A percentile compares a stretch with the other conserved stretches of the same genome.
Conservation (phyloP, 2,329 filamentous ascomycete species). For the Mycosphaerella sp. region DNA sequence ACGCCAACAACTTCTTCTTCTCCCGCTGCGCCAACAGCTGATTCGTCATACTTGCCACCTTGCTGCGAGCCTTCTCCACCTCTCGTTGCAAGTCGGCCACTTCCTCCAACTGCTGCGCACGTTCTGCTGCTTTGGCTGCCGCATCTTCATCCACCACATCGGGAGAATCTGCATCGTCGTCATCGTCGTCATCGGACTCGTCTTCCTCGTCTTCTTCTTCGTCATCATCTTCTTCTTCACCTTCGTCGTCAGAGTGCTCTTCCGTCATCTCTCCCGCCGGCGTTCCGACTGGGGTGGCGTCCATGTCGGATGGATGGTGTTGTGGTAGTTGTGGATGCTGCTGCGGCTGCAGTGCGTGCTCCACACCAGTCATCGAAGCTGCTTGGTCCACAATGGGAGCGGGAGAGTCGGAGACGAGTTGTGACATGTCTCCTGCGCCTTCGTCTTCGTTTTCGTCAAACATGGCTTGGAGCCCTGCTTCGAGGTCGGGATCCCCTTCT, state of each 20-base stretch:
- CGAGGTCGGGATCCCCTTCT: conserved; percentile 33
- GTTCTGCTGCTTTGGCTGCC: conserved; percentile 42
- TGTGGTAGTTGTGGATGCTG: too few relatives aligned
- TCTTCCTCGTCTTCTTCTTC: conserved; percentile 33
- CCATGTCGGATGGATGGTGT: conserved; percentile 7
- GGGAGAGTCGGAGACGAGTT: conserved; percentile 25
- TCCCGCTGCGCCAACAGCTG: conserved; percentile 47
- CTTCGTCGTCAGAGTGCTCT: conserved; percentile 32
- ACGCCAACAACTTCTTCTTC: conserved; percentile 43
- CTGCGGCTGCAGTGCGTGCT: conserved; percentile 15
- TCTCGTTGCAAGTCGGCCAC: conserved; percentile 50
- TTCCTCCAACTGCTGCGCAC: conserved; percentile 46
- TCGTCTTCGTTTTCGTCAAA: conserved; percentile 34
- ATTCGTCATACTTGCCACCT: conserved; percentile 38
- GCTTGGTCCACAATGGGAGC: conserved; percentile 25
- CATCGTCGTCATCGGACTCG: conserved; percentile 38
- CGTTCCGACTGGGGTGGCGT: conserved; percentile 20
- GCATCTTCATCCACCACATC: conserved; percentile 49
- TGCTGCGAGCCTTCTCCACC: conserved; percentile 37
- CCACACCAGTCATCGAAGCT: conserved; percentile 24
- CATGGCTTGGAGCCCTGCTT: conserved; percentile 32
- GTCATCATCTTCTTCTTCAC: conserved; percentile 21
- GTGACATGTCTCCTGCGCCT: conserved; percentile 20
- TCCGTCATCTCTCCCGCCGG: conserved; percentile 22
- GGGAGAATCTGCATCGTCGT: conserved; percentile 39